Conservation (phyloP, 1,284 basidiomycete species). For the Stereum hirsutum region DNA sequence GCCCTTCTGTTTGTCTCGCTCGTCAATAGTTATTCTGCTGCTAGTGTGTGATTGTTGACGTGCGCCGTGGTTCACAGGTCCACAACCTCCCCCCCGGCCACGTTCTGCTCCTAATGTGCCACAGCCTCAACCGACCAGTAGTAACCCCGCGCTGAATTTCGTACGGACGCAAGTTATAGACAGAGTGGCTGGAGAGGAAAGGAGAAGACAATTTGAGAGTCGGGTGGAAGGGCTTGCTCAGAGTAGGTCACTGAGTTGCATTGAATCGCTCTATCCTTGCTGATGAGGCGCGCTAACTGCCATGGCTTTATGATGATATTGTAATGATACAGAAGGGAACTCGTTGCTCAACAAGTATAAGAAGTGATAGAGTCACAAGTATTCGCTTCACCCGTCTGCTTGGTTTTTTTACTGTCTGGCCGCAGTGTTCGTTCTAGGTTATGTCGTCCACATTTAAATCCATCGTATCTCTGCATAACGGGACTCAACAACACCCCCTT, state of each 20-base stretch:
- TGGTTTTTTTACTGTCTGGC: no score
- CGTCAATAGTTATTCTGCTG: background rate
- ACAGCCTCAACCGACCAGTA: background rate
- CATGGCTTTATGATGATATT: background rate
- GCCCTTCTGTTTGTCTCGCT: no score
- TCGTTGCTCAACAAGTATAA: constrained; percentile 14
- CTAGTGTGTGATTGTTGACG: background rate
- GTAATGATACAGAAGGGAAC: constrained; percentile 9
- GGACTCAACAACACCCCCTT: no score
- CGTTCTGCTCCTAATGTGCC: background rate
- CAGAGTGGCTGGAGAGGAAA: constrained; percentile 15
- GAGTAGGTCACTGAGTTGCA: constrained; percentile 13
- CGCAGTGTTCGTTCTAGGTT: no score
- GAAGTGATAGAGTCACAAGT: constrained; percentile 3
- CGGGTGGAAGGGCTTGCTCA: constrained; percentile 12
- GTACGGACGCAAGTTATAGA: constrained; percentile 17
- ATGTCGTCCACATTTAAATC: no score
- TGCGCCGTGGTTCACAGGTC: background rate
- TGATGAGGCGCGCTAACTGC: background rate
- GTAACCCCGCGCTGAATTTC: background rate
- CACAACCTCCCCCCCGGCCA: constrained; percentile 5
- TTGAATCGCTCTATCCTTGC: constrained; percentile 2
- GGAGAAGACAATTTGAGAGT: constrained; percentile 16
- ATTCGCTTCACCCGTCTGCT: no score
- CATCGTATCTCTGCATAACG: no score